A percentile compares a stretch with the other conserved stretches of the same genome.
phyloP scores from a whole-genome alignment of 768 basidiomycete species.

The Naematelia aurantialba region DNA sequence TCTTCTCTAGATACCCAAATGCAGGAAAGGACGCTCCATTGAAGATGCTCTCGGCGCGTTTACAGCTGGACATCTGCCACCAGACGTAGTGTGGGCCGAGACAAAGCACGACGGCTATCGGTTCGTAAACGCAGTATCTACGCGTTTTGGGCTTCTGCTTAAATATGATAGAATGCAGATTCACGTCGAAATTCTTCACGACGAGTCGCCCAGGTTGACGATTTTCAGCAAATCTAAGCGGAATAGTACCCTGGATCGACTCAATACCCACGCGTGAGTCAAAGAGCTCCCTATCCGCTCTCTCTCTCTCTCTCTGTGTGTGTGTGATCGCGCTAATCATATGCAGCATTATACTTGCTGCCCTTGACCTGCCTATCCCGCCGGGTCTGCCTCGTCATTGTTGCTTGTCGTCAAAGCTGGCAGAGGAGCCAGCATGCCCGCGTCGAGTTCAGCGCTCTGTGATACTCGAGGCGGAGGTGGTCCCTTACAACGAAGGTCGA shows the following conservation, averaged over 20 bases:
- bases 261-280: conserved; percentile 59
- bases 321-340: not conserved
- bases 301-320: not conserved
- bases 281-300: not conserved
- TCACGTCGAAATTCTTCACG: conserved; percentile 61
- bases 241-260: conserved; percentile 73
- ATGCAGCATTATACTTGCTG: conserved; percentile 59
- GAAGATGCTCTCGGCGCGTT: conserved; percentile 57
- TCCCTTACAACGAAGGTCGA: conserved; percentile 65
- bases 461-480: conserved; percentile 82
- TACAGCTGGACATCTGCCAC: conserved; percentile 20
- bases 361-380: conserved; percentile 56
- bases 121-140: conserved; percentile 32
- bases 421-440: not conserved
- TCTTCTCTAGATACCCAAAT: conserved; percentile 68
- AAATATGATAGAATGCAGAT: conserved; percentile 65
- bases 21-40: conserved; percentile 66
- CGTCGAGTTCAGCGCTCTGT: conserved; percentile 29
- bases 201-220: conserved; percentile 56
- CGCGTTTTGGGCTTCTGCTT: not conserved
- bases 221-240: conserved; percentile 87
- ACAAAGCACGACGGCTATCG: conserved; percentile 93
- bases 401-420: not conserved
- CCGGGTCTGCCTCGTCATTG: conserved; percentile 11
- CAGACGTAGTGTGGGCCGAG: conserved; percentile 70